Conservation (phyloP, 1,139 yeast species). For the Tardiomyces blankii region DNA sequence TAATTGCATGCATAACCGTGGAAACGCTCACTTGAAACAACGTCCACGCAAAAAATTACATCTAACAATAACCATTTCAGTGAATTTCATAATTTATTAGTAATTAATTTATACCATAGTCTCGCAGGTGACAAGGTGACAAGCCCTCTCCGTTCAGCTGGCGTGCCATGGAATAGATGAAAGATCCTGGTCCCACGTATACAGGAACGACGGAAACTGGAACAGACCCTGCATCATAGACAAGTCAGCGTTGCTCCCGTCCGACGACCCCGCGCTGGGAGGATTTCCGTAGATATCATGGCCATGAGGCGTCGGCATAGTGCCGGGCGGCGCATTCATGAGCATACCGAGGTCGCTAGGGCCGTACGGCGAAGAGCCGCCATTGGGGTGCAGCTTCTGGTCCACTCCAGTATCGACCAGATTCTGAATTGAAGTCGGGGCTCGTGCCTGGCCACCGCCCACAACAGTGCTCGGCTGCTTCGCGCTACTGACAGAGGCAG, state of each 20-base stretch:
- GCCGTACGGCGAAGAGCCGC: neutral
- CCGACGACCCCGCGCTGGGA: neutral
- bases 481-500: neutral
- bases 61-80: too few relatives aligned
- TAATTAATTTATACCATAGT: too few relatives aligned
- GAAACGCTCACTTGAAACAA: too few relatives aligned
- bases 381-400: neutral
- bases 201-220: conserved; percentile 13
- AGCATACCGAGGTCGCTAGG: neutral
- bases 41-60: too few relatives aligned
- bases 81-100: too few relatives aligned
- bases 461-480: neutral
- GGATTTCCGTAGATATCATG: neutral
- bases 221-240: conserved; percentile 12
- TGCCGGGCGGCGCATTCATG: neutral
- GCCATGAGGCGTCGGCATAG: neutral
- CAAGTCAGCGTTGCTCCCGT: conserved; percentile 2
- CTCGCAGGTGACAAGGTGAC: too few relatives aligned
- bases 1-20: too few relatives aligned
- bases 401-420: neutral
- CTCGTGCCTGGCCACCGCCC: neutral
- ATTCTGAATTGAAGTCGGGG: neutral
- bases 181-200: conserved; percentile 13
- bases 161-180: neutral
- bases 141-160: neutral